These are phyloP conservation scores for Secale cereale DNA, from an alignment of 176 grass and related monocot genomes.

Conservation along the genomic window DNA sequence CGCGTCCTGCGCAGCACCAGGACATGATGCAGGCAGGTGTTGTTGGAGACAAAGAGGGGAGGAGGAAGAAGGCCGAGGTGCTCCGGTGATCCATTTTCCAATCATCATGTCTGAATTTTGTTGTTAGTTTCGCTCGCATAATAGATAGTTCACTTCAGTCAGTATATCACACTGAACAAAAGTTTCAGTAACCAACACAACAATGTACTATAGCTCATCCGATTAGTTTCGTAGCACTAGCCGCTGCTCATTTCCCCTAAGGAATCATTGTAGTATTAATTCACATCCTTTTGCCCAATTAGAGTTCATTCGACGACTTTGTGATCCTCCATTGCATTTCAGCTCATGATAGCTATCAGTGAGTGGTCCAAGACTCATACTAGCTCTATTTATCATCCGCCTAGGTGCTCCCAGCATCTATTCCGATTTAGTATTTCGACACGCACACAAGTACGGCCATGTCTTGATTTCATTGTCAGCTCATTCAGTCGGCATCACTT, in stretches of 20 bases:
- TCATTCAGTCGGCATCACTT: not conserved
- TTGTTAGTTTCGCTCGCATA: not conserved
- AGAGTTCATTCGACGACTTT: constrained; percentile 1
- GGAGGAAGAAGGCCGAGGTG: constrained; percentile 39
- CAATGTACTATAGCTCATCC: not conserved
- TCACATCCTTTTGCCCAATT: not conserved
- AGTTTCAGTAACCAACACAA: not conserved
- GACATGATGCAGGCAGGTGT: no score
- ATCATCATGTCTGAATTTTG: constrained; percentile 2
- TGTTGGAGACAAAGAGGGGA: no score
- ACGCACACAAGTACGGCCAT: not conserved
- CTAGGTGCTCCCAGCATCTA: not conserved
- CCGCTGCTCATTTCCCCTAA: not conserved
- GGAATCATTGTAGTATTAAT: not conserved
- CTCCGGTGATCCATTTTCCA: constrained; percentile 27
- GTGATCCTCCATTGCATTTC: not conserved
- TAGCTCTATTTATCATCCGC: not conserved
- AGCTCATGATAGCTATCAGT: not conserved
- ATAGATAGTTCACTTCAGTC: not conserved
- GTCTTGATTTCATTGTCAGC: not conserved
- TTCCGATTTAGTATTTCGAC: not conserved
- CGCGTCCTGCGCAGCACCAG: no score
- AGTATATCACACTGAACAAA: not conserved
- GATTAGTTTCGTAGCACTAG: not conserved
- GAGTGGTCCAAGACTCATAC: not conserved